phyloP scores from a whole-genome alignment of 2,329 filamentous ascomycete species.

The Cercospora sp. region DNA sequence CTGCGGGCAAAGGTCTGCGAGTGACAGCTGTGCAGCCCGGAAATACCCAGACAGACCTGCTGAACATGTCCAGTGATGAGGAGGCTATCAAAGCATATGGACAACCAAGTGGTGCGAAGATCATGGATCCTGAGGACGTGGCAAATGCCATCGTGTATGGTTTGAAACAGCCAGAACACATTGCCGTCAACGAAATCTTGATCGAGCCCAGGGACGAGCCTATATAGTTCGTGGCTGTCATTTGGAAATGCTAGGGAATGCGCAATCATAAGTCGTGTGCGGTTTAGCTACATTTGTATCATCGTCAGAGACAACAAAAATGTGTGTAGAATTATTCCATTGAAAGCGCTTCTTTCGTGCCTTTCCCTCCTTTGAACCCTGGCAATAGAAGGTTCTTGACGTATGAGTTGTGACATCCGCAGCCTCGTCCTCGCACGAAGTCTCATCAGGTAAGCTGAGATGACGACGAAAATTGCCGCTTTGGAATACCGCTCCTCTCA shows the following conservation, averaged over 20 bases:
- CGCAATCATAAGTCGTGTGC: neutral
- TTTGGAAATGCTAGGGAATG: neutral
- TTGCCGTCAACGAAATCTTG: slow-evolving; percentile 76
- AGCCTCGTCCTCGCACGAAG: neutral
- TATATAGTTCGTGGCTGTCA: slow-evolving; percentile 49
- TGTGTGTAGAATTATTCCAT: neutral
- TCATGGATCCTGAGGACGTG: slow-evolving; percentile 72
- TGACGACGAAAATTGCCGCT: neutral
- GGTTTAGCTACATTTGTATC: neutral
- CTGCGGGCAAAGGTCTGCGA: slow-evolving; percentile 68
- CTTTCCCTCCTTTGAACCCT: neutral
- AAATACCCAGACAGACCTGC: slow-evolving; percentile 70
- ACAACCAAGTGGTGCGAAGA: slow-evolving; percentile 71
- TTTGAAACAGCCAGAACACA: slow-evolving; percentile 70
- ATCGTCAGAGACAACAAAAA: neutral
- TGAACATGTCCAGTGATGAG: slow-evolving; percentile 71
- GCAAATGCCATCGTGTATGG: slow-evolving; percentile 73
- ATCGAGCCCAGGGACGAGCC: slow-evolving; percentile 77
- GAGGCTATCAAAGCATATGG: slow-evolving; percentile 79
- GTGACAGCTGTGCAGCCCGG: slow-evolving; percentile 77
- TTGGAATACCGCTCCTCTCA: neutral
- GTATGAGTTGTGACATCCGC: neutral
- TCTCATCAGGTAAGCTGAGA: neutral
- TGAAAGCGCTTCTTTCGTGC: neutral
- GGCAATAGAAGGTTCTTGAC: neutral